Conservation (phyloP, 2,329 filamentous ascomycete species). For the Penicillium concentricum region DNA sequence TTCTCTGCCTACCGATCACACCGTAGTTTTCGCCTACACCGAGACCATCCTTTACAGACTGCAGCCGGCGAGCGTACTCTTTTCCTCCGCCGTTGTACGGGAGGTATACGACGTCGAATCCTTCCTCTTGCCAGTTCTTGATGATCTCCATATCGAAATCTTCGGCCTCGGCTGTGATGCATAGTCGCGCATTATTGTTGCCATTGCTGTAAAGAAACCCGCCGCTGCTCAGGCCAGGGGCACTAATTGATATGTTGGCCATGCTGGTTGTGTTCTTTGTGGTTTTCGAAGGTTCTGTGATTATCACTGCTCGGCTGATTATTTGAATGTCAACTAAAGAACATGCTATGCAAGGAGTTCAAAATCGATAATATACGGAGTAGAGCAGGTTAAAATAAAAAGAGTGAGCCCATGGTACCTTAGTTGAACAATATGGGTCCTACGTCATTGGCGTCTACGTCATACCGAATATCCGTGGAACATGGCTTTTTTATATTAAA, state of each 20-base stretch:
- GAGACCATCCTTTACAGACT: constrained; percentile 53
- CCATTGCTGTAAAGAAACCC: constrained; percentile 38
- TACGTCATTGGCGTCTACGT: constrained; percentile 20
- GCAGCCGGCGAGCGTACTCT: constrained; percentile 51
- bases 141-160: constrained; percentile 56
- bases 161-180: constrained; percentile 34
- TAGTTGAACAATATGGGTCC: constrained; percentile 9
- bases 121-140: constrained; percentile 59
- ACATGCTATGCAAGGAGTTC: background rate
- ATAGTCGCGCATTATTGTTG: constrained; percentile 32
- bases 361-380: background rate
- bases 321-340: background rate
- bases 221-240: constrained; percentile 30
- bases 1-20: constrained; percentile 54
- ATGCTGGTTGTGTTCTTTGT: constrained; percentile 8
- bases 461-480: constrained; percentile 16
- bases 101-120: constrained; percentile 59
- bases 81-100: constrained; percentile 54
- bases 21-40: constrained; percentile 61
- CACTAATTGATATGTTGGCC: constrained; percentile 36
- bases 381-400: background rate
- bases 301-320: background rate
- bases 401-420: background rate
- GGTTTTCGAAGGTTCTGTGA: background rate
- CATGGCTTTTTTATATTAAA: constrained; percentile 9